Evolutionary conservation across 2,329 filamentous ascomycete species (phyloP).

Genomic region (Boeremia lycopersici): DNA sequence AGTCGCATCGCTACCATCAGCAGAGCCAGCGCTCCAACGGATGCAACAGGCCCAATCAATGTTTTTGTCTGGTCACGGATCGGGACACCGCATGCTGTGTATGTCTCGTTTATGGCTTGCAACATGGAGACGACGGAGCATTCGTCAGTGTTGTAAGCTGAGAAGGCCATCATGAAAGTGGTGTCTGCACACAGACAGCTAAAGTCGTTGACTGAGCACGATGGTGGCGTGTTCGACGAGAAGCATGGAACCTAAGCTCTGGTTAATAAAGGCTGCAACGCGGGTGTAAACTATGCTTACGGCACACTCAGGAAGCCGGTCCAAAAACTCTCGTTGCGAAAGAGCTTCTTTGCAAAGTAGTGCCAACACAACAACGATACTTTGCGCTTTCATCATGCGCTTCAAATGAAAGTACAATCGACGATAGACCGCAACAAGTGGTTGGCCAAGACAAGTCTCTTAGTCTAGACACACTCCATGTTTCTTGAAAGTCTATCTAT

Average conservation of each 20-base stretch:
- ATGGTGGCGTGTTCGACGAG: neutral
- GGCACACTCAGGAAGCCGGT: conserved; percentile 21
- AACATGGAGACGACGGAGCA: conserved; percentile 38
- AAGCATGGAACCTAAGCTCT: conserved; percentile 26
- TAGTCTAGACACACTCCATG: neutral
- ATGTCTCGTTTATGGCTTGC: conserved; percentile 31
- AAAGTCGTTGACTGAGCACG: conserved; percentile 32
- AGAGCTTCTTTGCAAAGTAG: conserved; percentile 9
- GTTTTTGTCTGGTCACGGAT: conserved; percentile 25
- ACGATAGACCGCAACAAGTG: neutral
- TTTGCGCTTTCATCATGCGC: conserved; percentile 15
- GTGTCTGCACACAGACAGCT: conserved; percentile 36
- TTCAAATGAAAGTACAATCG: neutral
- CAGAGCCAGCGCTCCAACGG: conserved; percentile 31
- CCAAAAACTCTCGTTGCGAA: conserved; percentile 24
- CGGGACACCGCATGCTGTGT: conserved; percentile 36
- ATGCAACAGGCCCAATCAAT: conserved; percentile 29
- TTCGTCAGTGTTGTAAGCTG: conserved; percentile 35
- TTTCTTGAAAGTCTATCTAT: neutral
- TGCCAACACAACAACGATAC: neutral
- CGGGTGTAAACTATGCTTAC: neutral
- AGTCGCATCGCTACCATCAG: conserved; percentile 37
- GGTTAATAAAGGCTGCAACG: neutral
- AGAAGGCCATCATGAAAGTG: conserved; percentile 27
- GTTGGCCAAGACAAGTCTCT: neutral